Base-by-base conservation (phyloP, 1,139 yeast species). In the Martiniozyma asiatica region DNA sequence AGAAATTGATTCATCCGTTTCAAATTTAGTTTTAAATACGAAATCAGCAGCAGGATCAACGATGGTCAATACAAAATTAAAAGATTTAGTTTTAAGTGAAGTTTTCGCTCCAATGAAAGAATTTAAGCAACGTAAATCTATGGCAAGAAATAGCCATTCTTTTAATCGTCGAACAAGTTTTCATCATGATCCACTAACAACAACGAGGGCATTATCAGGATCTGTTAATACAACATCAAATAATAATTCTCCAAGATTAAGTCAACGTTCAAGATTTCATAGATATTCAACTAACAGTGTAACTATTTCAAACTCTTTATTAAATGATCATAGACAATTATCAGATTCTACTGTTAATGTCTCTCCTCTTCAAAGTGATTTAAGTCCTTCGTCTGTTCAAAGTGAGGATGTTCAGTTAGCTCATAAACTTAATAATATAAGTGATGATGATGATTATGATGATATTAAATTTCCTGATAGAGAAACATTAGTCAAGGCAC, bases 41-140 rank as follows among this genome's bases (percentile, higher is more conserved):
- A 8, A 9, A 6, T 10, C 23, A n/a, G 10, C 11, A 15, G 9
- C 30, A 40, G 82, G 82, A 0, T 64, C 79, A 2, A 77, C 89
- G 1, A 66, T 68, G 2, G 72, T 77, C 8, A 78, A 78, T 47
- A 62, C 71, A 14, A 67, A 71, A 42, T 54, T 78, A 15, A 75
- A 77, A 39, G 85, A 77, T 40, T 55, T 72, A 31, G 80, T 78
- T 0, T 49, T 78, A 19, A 65, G 69, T 27, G 89, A 78, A 46
- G 87, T 76, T 1, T 77, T 78, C 55, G 75, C 78, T 1, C 76
- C 77, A 14, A 56, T 55, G 11, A 47, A 44, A 25, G 49, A 48
- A 29, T 50, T 50, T 30, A 47, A 14, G 5, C 10, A 22, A 17
- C 31, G 22, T 20, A 17, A 17, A 17, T n/a, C n/a, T n/a, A n/a